These are phyloP conservation scores for Aquanectria penicillioides DNA, from an alignment of 2,329 filamentous ascomycete genomes.

Conservation along the genomic window DNA sequence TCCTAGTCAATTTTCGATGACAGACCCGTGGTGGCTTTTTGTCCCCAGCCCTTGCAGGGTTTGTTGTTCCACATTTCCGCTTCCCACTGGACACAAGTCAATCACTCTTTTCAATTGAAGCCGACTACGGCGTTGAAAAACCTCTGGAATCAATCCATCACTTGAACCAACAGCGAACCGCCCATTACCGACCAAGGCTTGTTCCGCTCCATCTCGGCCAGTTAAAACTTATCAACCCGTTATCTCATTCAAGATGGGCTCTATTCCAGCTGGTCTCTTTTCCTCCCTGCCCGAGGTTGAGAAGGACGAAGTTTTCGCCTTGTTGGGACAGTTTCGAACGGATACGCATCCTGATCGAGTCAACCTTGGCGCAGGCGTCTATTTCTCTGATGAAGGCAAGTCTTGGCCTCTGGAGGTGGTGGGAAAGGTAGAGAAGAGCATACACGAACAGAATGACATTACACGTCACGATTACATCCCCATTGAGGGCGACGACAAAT, in stretches of 20 bases:
- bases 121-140: background rate
- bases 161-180: background rate
- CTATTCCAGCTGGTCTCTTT: constrained; percentile 7
- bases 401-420: constrained; percentile 36
- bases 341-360: constrained; percentile 33
- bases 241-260: constrained; percentile 3
- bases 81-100: background rate
- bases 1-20: background rate
- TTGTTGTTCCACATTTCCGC: background rate
- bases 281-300: constrained; percentile 17
- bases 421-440: constrained; percentile 27
- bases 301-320: constrained; percentile 22
- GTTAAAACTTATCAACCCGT: background rate
- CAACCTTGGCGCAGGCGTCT: constrained; percentile 36
- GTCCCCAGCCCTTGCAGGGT: constrained; percentile 1
- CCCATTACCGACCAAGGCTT: background rate
- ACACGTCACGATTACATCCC: constrained; percentile 36
- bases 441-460: constrained; percentile 24
- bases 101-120: background rate
- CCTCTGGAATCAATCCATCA: background rate
- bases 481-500: constrained; percentile 33
- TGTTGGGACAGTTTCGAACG: constrained; percentile 20
- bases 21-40: background rate
- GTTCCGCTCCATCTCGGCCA: no score
- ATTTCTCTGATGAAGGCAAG: constrained; percentile 37